These are phyloP conservation scores for Trematosphaeria pertusa DNA, from an alignment of 2,329 filamentous ascomycete species.

Conservation along the genomic window DNA sequence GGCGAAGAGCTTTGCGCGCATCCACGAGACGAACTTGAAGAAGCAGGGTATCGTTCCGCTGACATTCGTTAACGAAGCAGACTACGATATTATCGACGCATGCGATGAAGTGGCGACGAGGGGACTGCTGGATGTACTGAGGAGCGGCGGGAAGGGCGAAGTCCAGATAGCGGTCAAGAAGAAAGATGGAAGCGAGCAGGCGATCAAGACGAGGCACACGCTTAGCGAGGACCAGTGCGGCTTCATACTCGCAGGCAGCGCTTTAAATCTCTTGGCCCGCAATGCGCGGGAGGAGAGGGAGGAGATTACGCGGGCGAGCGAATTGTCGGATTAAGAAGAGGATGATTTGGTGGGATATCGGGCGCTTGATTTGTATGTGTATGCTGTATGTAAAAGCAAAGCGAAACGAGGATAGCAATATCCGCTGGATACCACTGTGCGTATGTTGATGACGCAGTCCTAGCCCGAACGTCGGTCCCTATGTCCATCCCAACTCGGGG, in stretches of 20 bases:
- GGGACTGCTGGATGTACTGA: conserved; percentile 82
- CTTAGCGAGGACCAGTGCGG: conserved; percentile 88
- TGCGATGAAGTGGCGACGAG: conserved; percentile 84
- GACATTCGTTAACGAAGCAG: conserved; percentile 85
- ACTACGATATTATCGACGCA: conserved; percentile 84
- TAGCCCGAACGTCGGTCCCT: too few species aligned
- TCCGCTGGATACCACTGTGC: too few species aligned
- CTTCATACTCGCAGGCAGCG: conserved; percentile 93
- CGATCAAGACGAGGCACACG: conserved; percentile 83
- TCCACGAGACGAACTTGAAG: conserved; percentile 96
- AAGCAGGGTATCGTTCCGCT: conserved; percentile 97
- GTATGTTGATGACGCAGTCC: too few species aligned
- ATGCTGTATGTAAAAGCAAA: too few species aligned
- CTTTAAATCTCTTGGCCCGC: conserved; percentile 83
- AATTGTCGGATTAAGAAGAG: conserved; percentile 50
- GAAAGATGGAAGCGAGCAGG: conserved; percentile 67
- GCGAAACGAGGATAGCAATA: too few species aligned
- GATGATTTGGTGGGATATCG: too few species aligned
- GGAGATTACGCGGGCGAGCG: conserved; percentile 45
- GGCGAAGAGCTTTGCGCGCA: conserved; percentile 86
- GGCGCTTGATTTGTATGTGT: too few species aligned
- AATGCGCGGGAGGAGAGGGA: conserved; percentile 55
- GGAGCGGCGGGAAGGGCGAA: conserved; percentile 76
- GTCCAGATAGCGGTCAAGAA: conserved; percentile 67
- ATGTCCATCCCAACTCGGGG: too few species aligned